Percentiles rank a stretch among this genome's conserved stretches.
phyloP scores from a whole-genome alignment of 768 basidiomycete genomes.

The Amanita exitialis region DNA sequence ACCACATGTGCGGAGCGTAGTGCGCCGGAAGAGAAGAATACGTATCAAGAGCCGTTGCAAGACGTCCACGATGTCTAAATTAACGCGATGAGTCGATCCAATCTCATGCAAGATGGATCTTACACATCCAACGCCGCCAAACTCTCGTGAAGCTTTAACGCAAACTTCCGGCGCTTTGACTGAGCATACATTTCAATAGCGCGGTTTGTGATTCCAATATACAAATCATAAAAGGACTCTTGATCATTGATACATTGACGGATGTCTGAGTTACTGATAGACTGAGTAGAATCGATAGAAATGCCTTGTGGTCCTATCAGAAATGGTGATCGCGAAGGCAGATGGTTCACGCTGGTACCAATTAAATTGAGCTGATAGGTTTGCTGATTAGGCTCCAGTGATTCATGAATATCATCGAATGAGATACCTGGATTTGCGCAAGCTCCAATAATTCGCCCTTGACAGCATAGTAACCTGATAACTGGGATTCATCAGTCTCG shows the following conservation, averaged over 20 bases:
- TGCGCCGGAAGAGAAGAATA: conserved; percentile 80
- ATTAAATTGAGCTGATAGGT: conserved; percentile 70
- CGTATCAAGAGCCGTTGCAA: conserved; percentile 52
- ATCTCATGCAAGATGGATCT: conserved; percentile 19
- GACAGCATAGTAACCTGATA: conserved; percentile 54
- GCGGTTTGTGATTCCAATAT: conserved; percentile 63
- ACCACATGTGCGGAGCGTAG: conserved; percentile 77
- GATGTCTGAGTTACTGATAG: conserved; percentile 55
- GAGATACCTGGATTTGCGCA: conserved; percentile 71
- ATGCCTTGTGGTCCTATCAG: conserved; percentile 10
- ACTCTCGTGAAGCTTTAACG: conserved; percentile 74
- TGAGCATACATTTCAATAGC: conserved; percentile 79
- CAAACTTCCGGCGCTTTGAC: conserved; percentile 79
- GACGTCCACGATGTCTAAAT: conserved; percentile 55
- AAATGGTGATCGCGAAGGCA: conserved; percentile 71
- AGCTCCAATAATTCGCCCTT: conserved; percentile 88
- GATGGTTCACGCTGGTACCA: conserved; percentile 61
- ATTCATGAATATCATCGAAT: background rate
- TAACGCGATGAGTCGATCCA: conserved; percentile 1
- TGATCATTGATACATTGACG: conserved; percentile 42
- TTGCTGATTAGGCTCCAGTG: background rate
- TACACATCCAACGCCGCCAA: conserved; percentile 87
- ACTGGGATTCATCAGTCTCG: conserved; percentile 34
- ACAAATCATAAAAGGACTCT: conserved; percentile 69
- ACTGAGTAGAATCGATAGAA: conserved; percentile 15